Base-by-base conservation (phyloP, 2,329 filamentous ascomycete genomes). In the Aspergillus fumigatiaffinis region DNA sequence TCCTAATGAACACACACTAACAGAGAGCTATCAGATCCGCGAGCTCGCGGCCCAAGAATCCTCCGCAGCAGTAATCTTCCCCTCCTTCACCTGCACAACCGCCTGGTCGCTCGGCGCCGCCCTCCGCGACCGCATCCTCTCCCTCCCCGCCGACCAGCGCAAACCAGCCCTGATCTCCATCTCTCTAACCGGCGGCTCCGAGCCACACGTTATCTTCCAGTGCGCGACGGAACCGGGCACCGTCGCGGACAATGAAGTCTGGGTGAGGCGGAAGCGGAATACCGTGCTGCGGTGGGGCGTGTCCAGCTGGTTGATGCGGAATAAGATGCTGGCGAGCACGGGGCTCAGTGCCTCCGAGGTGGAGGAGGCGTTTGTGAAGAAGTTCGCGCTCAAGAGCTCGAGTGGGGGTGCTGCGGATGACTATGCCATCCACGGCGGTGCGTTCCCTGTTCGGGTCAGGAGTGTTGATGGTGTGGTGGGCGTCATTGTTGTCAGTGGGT, bases 371-470 rank as follows among this genome's bases (percentile, higher is more conserved):
- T 92, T 93, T 72, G 80, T 81, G 44, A 79, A 80, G 32, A 88
- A 88, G 70, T 89, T 84, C 68, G 85, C 81, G 35, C 76, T 92
- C 67, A 80, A 82, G 5, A 73, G 73, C 55, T 74, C 77, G 44
- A 81, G 80, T 51, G 78, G 79, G 17, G 69, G 71, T 8, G 66
- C 68, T 21, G 82, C 80, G 2, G 79, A 80, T 54, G 78, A 83
- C 32, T 93, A 89, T 77, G 89, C 89, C 1, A 89, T 92, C 60
- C 89, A 92, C 72, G 90, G 90, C 0, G 90, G 90, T 23, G 90
- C 81, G 0, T 85, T 90, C 61, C 90, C 90, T 0, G 82, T 93
- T 32, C 80, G 85, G 7, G 89, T 93, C 6, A 77, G 77, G 53
- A 88, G 88, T 0, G 88, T 92, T 1, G 89, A 92, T 75, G 90